phyloP scores from a whole-genome alignment of 2,329 filamentous ascomycete genomes.

The Gliomastix tumulicola region DNA sequence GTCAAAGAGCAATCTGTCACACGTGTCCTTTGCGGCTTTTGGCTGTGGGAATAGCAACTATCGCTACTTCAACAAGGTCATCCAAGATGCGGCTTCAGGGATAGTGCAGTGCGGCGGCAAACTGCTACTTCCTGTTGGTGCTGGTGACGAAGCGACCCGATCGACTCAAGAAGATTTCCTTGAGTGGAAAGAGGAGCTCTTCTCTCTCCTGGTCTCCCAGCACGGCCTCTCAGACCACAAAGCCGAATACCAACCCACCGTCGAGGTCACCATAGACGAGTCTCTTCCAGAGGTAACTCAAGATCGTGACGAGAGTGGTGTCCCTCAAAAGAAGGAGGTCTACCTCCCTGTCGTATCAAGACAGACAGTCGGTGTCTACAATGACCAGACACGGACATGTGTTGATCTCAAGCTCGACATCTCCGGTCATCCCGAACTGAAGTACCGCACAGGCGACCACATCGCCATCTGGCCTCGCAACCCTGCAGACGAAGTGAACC shows the following conservation, averaged over 20 bases:
- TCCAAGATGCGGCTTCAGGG: background rate
- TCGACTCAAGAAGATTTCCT: slow-evolving; percentile 4
- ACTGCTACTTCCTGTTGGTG: background rate
- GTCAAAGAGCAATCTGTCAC: slow-evolving; percentile 71
- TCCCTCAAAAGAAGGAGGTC: background rate
- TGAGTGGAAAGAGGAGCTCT: slow-evolving; percentile 2
- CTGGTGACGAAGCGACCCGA: slow-evolving; percentile 1
- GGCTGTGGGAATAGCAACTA: slow-evolving; percentile 99
- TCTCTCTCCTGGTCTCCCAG: background rate
- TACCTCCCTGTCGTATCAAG: background rate
- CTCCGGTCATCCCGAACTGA: slow-evolving; percentile 13
- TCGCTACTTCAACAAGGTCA: slow-evolving; percentile 97
- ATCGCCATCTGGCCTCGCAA: slow-evolving; percentile 31
- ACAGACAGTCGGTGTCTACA: background rate
- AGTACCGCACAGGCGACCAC: slow-evolving; percentile 32
- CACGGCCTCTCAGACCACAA: background rate
- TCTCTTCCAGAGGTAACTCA: no score
- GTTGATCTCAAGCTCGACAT: slow-evolving; percentile 24
- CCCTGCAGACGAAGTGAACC: slow-evolving; percentile 20
- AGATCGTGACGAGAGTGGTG: no score
- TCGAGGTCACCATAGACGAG: background rate
- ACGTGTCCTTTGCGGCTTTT: slow-evolving; percentile 65
- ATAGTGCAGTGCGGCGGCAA: background rate
- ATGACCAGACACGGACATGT: background rate
- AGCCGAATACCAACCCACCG: background rate